Evolutionary conservation across 148 eudicot genomes (phyloP).

Genomic region (Selenicereus undatus): DNA sequence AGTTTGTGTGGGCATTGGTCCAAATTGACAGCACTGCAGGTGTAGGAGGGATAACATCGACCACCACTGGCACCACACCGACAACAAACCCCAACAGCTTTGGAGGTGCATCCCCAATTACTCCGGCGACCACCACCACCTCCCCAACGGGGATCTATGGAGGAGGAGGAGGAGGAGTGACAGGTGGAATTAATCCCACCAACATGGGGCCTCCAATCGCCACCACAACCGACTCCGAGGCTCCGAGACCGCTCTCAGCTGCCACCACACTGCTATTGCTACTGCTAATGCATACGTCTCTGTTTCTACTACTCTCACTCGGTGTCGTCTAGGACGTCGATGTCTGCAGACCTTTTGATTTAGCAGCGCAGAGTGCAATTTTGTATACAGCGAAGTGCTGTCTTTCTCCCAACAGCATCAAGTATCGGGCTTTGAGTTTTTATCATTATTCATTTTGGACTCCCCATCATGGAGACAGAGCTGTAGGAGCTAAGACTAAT

Average conservation of each 20-base stretch:
- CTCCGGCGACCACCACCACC: conserved; percentile 18
- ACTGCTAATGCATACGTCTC: neutral
- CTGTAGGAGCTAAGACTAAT: neutral
- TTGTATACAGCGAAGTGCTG: conserved; percentile 13
- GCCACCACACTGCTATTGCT: neutral
- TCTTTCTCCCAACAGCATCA: neutral
- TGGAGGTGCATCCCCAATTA: conserved; percentile 20
- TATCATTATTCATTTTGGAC: neutral
- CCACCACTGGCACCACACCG: conserved; percentile 16
- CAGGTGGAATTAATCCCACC: conserved; percentile 17
- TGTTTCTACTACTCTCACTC: conserved; percentile 10
- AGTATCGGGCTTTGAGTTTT: conserved; percentile 8
- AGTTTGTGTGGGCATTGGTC: neutral
- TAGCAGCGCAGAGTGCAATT: conserved; percentile 23
- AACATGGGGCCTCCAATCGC: conserved; percentile 30
- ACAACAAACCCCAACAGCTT: conserved; percentile 16
- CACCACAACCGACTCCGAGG: conserved; percentile 15
- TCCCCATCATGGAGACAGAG: neutral
- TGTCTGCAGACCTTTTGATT: neutral
- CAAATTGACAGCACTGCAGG: conserved; percentile 14
- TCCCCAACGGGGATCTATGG: conserved; percentile 11
- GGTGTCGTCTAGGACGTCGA: neutral
- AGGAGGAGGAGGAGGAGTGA: neutral
- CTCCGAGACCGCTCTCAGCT: neutral
- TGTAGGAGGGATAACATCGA: conserved; percentile 6